Evolutionary conservation across 768 basidiomycete species (phyloP).

Genomic region (Tephrocybe sp.): DNA sequence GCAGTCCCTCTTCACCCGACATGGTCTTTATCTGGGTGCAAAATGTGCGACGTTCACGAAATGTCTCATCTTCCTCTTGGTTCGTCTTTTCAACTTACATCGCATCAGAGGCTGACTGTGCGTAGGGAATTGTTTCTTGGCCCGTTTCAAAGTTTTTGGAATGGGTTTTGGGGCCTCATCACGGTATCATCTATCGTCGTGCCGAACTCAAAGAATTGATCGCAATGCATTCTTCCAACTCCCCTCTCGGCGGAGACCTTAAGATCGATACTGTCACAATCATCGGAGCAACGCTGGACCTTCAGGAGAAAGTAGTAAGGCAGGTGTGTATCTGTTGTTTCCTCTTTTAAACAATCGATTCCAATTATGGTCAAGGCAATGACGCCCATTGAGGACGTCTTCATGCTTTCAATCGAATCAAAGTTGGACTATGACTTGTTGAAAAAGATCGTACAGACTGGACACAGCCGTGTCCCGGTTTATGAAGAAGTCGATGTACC

Average conservation of each 20-base stretch:
- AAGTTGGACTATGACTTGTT: slow-evolving; percentile 79
- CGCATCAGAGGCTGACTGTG: too few relatives aligned
- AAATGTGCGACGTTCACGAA: slow-evolving; percentile 72
- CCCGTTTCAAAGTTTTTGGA: slow-evolving; percentile 84
- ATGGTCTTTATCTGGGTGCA: slow-evolving; percentile 85
- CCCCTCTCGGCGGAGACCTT: slow-evolving; percentile 79
- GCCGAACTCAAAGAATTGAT: slow-evolving; percentile 88
- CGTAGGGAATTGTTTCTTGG: slow-evolving; percentile 73
- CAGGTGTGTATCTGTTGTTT: slow-evolving; percentile 38
- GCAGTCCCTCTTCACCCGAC: slow-evolving; percentile 87
- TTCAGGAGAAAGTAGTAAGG: slow-evolving; percentile 82
- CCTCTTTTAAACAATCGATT: background rate
- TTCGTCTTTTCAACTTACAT: slow-evolving; percentile 28
- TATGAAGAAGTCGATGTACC: slow-evolving; percentile 74
- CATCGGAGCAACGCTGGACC: slow-evolving; percentile 84
- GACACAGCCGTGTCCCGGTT: slow-evolving; percentile 82
- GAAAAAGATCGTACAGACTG: slow-evolving; percentile 71
- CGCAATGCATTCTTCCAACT: slow-evolving; percentile 76
- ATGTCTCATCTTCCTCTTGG: slow-evolving; percentile 66
- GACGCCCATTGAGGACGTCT: slow-evolving; percentile 77
- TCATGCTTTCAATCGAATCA: slow-evolving; percentile 86
- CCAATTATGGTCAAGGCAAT: slow-evolving; percentile 52
- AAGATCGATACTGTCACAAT: slow-evolving; percentile 86
- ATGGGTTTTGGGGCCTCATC: slow-evolving; percentile 73
- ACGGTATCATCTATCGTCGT: slow-evolving; percentile 88